Percentiles rank a stretch among this genome's conserved stretches.
These are phyloP conservation scores for Parasitella parasitica DNA, from an alignment of 371 early-diverging fungal species.

Conservation along the genomic window DNA sequence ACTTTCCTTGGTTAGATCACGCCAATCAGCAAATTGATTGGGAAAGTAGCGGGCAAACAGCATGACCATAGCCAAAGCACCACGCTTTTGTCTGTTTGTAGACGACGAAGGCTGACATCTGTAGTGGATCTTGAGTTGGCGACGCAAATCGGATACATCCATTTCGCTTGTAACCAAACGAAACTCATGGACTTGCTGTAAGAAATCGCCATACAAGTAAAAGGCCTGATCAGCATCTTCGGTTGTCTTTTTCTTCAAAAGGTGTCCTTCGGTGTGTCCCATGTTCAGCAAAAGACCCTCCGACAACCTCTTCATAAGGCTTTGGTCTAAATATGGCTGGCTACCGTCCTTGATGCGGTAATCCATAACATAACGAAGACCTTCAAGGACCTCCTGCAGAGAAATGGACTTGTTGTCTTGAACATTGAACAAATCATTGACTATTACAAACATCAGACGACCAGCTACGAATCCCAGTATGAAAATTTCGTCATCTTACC, in stretches of 20 bases:
- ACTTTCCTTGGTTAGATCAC: constrained; percentile 78
- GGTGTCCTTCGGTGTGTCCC: constrained; percentile 64
- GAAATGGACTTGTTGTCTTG: constrained; percentile 73
- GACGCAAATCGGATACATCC: constrained; percentile 74
- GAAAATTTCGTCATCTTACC: constrained; percentile 45
- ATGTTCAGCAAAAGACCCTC: constrained; percentile 84
- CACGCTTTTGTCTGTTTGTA: constrained; percentile 62
- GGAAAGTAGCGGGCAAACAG: constrained; percentile 49
- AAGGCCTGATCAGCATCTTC: constrained; percentile 86
- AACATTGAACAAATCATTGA: constrained; percentile 67
- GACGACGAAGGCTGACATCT: constrained; percentile 72
- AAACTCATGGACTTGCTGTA: constrained; percentile 80
- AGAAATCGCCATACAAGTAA: constrained; percentile 89
- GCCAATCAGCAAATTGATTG: constrained; percentile 81
- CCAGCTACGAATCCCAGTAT: constrained; percentile 10
- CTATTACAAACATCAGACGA: constrained; percentile 24
- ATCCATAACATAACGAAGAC: constrained; percentile 93
- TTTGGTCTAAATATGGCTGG: constrained; percentile 77
- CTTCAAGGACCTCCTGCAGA: constrained; percentile 82
- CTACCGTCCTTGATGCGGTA: constrained; percentile 85
- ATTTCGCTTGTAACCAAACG: constrained; percentile 76
- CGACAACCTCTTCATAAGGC: constrained; percentile 81
- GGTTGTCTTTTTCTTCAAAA: constrained; percentile 63
- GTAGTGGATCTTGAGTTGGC: constrained; percentile 76
- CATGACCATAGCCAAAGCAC: constrained; percentile 77